A percentile compares a stretch with the other conserved stretches of the same genome.
Evolutionary conservation across 1,139 yeast species (phyloP).

Genomic region (Ogataea hybrid): DNA sequence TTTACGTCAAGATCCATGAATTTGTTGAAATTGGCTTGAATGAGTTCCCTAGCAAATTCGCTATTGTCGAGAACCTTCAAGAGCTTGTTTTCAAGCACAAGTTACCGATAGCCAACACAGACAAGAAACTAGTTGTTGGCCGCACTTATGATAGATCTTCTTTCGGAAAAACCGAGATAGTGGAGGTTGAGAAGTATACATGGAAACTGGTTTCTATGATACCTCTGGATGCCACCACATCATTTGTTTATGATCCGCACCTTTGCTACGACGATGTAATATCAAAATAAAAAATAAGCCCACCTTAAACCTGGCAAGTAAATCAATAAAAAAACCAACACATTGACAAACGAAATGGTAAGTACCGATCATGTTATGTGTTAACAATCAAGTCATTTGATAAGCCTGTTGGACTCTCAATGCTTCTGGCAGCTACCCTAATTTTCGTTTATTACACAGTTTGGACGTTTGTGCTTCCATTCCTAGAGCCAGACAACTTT

Average conservation of each 20-base stretch:
- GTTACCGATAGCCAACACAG: constrained; percentile 1
- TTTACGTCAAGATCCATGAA: constrained; percentile 14
- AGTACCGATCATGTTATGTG: not conserved
- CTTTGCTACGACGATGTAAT: constrained; percentile 11
- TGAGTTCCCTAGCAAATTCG: constrained; percentile 9
- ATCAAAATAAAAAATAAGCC: not conserved
- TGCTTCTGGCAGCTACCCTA: constrained; percentile 71
- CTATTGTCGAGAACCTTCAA: constrained; percentile 12
- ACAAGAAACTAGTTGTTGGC: constrained; percentile 5
- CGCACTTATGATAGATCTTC: constrained; percentile 2
- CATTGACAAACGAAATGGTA: constrained; percentile 10
- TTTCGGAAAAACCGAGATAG: constrained; percentile 5
- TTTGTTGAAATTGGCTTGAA: constrained; percentile 9
- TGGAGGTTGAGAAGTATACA: constrained; percentile 11
- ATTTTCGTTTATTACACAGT: constrained; percentile 71
- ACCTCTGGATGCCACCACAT: constrained; percentile 8
- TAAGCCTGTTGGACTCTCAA: constrained; percentile 61
- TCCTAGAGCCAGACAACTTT: constrained; percentile 60
- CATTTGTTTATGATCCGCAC: constrained; percentile 13
- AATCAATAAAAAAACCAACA: not conserved
- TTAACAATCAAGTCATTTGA: constrained; percentile 35
- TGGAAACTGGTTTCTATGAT: constrained; percentile 15
- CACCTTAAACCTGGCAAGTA: constrained; percentile 3
- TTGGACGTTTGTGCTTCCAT: constrained; percentile 80
- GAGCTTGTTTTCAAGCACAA: constrained; percentile 6